These are phyloP conservation scores for Phalaenopsis aphrodite DNA, from an alignment of 106 monocot species.

Conservation along the genomic window DNA sequence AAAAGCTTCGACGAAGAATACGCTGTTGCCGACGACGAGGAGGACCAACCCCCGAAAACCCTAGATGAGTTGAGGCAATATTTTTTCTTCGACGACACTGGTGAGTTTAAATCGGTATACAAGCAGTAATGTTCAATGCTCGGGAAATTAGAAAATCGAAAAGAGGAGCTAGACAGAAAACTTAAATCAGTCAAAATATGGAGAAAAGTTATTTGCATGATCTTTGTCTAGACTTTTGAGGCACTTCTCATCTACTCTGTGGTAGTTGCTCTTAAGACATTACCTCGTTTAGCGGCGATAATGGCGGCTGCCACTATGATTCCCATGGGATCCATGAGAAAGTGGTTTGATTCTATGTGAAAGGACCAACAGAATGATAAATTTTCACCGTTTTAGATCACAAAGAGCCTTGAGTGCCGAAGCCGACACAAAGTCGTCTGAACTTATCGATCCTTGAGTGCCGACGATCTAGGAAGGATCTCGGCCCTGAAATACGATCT, in stretches of 20 bases:
- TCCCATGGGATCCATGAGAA: constrained; percentile 65
- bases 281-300: too few relatives aligned
- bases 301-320: constrained; percentile 45
- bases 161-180: constrained; percentile 52
- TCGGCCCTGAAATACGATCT: too few relatives aligned
- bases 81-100: constrained; percentile 45
- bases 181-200: constrained; percentile 39
- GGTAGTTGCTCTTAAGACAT: constrained; percentile 58
- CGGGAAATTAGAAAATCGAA: constrained; percentile 40
- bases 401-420: too few relatives aligned
- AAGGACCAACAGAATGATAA: constrained; percentile 39
- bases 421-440: too few relatives aligned
- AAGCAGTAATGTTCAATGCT: constrained; percentile 52
- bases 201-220: constrained; percentile 52
- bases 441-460: too few relatives aligned
- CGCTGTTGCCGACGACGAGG: constrained; percentile 14
- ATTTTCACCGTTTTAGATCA: too few relatives aligned
- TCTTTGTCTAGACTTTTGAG: constrained; percentile 55
- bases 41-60: constrained; percentile 16
- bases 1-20: constrained; percentile 55
- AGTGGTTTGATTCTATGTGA: constrained; percentile 66
- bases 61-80: constrained; percentile 36
- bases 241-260: constrained; percentile 69
- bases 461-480: too few relatives aligned
- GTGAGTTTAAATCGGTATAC: constrained; percentile 65